These are phyloP conservation scores for Acrasis kona DNA, from an alignment of 78 protist species.

Conservation along the genomic window DNA sequence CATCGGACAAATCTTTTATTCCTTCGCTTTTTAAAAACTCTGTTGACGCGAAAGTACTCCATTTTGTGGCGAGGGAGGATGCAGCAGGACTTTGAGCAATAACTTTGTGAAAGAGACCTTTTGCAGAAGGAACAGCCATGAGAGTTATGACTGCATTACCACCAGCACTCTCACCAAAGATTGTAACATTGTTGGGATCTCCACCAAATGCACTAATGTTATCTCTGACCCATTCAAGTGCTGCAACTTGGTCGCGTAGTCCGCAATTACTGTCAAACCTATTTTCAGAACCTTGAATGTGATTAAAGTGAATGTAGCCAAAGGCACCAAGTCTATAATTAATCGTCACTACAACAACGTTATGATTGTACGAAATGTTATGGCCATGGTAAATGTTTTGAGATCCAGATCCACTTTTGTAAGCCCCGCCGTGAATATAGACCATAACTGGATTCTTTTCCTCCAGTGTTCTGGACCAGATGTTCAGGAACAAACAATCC, in stretches of 20 bases:
- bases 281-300: neutral
- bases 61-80: neutral
- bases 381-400: neutral
- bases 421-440: conserved; percentile 28
- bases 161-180: conserved; percentile 36
- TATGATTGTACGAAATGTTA: neutral
- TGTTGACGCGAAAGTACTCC: neutral
- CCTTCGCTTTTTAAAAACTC: too few relatives aligned
- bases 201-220: conserved; percentile 29
- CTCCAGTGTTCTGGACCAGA: too few relatives aligned
- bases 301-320: conserved; percentile 6
- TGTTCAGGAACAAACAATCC: too few relatives aligned
- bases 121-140: conserved; percentile 8
- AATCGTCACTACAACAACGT: conserved; percentile 34
- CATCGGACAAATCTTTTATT: neutral
- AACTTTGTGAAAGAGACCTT: conserved; percentile 37
- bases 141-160: conserved; percentile 14
- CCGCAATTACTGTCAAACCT: conserved; percentile 12
- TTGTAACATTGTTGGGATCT: conserved; percentile 16
- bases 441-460: conserved; percentile 4
- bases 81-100: conserved; percentile 7
- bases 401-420: neutral
- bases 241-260: conserved; percentile 14
- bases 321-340: conserved; percentile 48
- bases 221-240: conserved; percentile 20